phyloP scores from a whole-genome alignment of 2,329 filamentous ascomycete genomes.

The Monosporascus ibericus region DNA sequence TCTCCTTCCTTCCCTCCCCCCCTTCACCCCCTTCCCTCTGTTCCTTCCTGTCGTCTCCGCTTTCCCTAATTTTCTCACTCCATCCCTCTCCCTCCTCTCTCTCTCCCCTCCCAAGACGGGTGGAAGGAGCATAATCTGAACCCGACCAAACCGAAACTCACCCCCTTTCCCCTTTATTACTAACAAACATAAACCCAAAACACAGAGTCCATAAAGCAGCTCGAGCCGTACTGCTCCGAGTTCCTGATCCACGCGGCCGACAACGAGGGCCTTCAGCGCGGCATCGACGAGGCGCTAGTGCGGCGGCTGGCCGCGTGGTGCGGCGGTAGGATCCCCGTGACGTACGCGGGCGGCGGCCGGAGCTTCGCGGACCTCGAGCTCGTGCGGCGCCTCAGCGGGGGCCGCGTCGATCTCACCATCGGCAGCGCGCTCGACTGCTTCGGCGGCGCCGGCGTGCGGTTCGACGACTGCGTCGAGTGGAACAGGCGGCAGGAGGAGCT shows the following conservation, averaged over 20 bases:
- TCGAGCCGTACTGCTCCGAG: constrained; percentile 91
- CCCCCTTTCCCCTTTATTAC: background rate
- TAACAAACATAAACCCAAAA: constrained; percentile 3
- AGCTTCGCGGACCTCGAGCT: constrained; percentile 74
- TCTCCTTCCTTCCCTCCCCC: background rate
- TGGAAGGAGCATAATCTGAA: background rate
- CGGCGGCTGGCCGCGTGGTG: constrained; percentile 75
- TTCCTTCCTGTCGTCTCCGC: too few species aligned
- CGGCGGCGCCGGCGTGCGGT: constrained; percentile 77
- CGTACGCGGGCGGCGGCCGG: constrained; percentile 91
- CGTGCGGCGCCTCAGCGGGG: constrained; percentile 71
- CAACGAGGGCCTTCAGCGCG: constrained; percentile 87
- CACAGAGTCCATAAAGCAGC: constrained; percentile 67
- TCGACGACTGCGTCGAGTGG: constrained; percentile 87
- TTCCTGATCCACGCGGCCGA: constrained; percentile 97
- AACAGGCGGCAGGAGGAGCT: constrained; percentile 47
- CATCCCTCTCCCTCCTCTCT: too few species aligned
- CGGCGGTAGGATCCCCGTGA: constrained; percentile 69
- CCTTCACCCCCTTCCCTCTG: background rate
- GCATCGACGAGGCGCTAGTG: constrained; percentile 84
- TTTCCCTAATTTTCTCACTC: too few species aligned
- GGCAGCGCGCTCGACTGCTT: constrained; percentile 96
- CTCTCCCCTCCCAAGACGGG: too few species aligned
- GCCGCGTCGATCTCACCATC: constrained; percentile 88
- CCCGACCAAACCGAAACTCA: background rate